phyloP scores from a whole-genome alignment of 345 rosid genomes.

The Hibiscus tridactylites region DNA sequence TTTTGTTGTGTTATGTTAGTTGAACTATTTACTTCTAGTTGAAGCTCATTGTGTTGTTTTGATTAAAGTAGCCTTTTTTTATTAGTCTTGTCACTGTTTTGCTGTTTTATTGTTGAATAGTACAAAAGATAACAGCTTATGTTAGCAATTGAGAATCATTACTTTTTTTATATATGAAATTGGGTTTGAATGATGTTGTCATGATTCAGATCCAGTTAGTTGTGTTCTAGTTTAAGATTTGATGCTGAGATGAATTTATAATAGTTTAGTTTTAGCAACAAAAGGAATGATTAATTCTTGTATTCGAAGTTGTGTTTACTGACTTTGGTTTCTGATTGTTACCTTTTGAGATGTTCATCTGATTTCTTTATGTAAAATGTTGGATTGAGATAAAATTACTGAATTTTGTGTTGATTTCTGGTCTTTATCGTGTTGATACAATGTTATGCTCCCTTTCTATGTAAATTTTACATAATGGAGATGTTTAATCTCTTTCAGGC shows the following conservation, averaged over 20 bases:
- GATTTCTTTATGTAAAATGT: neutral
- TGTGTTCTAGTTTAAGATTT: neutral
- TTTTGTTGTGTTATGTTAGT: neutral
- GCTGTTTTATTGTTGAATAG: neutral
- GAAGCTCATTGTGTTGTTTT: neutral
- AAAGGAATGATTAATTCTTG: neutral
- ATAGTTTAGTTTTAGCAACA: neutral
- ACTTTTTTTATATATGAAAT: neutral
- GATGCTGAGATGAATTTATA: neutral
- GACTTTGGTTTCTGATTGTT: neutral
- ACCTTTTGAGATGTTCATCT: neutral
- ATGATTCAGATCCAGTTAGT: neutral
- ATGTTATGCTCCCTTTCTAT: neutral
- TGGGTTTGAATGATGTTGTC: neutral
- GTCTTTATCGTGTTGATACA: neutral
- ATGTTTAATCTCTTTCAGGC: constrained; percentile 24
- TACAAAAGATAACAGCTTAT: neutral
- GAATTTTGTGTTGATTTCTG: neutral
- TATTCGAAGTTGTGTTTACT: neutral
- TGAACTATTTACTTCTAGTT: neutral
- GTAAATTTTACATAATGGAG: neutral
- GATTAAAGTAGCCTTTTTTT: neutral
- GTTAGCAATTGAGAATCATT: neutral
- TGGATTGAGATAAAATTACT: neutral
- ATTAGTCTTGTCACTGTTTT: neutral